These are phyloP conservation scores for Linaria vulgaris DNA, from an alignment of 257 asterid species.

Conservation along the genomic window DNA sequence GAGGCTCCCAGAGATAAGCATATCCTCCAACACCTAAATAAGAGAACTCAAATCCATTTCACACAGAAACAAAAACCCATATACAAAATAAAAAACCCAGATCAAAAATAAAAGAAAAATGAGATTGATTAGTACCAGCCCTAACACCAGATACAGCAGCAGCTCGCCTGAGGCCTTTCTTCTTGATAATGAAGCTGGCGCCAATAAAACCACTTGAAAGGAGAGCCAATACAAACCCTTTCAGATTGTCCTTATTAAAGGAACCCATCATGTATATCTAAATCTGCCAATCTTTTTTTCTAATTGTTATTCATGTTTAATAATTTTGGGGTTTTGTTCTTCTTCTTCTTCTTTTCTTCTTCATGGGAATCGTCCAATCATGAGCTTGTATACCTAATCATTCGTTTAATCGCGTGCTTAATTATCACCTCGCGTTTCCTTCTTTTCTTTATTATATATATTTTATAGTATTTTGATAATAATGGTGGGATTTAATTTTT, in stretches of 20 bases:
- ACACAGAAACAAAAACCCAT: slow-evolving; percentile 12
- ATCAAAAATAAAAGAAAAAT: neutral
- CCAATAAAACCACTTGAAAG: slow-evolving; percentile 73
- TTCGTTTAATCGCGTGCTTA: slow-evolving; percentile 29
- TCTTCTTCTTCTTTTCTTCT: slow-evolving; percentile 31
- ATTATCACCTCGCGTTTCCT: slow-evolving; percentile 5
- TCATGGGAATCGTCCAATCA: slow-evolving; percentile 39
- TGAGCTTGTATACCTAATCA: slow-evolving; percentile 27
- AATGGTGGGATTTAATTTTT: too few relatives aligned
- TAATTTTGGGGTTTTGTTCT: neutral
- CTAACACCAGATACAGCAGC: slow-evolving; percentile 77
- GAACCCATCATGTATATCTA: slow-evolving; percentile 38
- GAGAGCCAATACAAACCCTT: slow-evolving; percentile 66
- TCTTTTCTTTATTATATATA: neutral
- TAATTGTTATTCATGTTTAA: neutral
- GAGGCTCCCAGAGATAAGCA: slow-evolving; percentile 83
- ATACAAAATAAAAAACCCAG: slow-evolving; percentile 11
- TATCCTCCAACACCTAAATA: slow-evolving; percentile 70
- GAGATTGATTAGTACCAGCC: slow-evolving; percentile 49
- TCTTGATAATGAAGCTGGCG: slow-evolving; percentile 77
- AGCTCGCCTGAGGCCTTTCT: slow-evolving; percentile 78
- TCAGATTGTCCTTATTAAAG: slow-evolving; percentile 52
- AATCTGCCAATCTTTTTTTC: neutral
- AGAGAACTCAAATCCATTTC: neutral
- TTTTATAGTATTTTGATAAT: too few relatives aligned